Evolutionary conservation across 2,329 filamentous ascomycete genomes (phyloP).

Genomic region (Leptographium radiaticola): DNA sequence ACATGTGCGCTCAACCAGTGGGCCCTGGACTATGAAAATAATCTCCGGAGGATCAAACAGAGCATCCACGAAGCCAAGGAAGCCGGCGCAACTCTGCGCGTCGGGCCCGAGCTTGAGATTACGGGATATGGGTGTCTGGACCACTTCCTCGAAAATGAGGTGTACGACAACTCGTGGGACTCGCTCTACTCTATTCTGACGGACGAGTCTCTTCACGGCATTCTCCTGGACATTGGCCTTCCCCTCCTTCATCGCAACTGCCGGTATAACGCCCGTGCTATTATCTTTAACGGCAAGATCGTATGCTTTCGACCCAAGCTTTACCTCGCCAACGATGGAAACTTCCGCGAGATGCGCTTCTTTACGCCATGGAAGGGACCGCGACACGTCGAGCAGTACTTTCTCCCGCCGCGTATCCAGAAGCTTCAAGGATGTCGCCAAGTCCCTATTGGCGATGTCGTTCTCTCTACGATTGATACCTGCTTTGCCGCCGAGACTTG

Average conservation of each 20-base stretch:
- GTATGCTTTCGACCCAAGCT: constrained; percentile 61
- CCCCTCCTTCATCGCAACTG: constrained; percentile 49
- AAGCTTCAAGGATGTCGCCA: constrained; percentile 30
- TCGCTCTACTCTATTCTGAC: constrained; percentile 46
- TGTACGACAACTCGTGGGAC: constrained; percentile 48
- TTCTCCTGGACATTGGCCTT: constrained; percentile 51
- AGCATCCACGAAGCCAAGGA: constrained; percentile 48
- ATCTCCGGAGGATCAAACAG: constrained; percentile 45
- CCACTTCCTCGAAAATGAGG: constrained; percentile 44
- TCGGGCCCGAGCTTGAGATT: constrained; percentile 43
- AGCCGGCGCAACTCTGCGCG: constrained; percentile 45
- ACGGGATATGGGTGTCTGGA: constrained; percentile 56
- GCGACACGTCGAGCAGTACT: constrained; percentile 49
- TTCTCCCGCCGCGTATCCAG: constrained; percentile 45
- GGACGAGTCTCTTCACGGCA: constrained; percentile 47
- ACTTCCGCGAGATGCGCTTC: constrained; percentile 44
- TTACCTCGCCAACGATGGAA: constrained; percentile 32
- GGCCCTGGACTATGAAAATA: constrained; percentile 47
- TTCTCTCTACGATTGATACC: constrained; percentile 47
- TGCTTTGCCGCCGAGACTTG: constrained; percentile 33
- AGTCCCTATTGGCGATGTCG: constrained; percentile 55
- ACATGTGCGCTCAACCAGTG: constrained; percentile 21
- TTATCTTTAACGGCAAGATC: constrained; percentile 53
- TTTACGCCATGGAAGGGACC: constrained; percentile 52
- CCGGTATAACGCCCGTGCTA: constrained; percentile 53